Percentiles rank a stretch among this genome's conserved stretches.
Evolutionary conservation across 2,329 filamentous ascomycete species (phyloP).

Genomic region (Beauveria australis): DNA sequence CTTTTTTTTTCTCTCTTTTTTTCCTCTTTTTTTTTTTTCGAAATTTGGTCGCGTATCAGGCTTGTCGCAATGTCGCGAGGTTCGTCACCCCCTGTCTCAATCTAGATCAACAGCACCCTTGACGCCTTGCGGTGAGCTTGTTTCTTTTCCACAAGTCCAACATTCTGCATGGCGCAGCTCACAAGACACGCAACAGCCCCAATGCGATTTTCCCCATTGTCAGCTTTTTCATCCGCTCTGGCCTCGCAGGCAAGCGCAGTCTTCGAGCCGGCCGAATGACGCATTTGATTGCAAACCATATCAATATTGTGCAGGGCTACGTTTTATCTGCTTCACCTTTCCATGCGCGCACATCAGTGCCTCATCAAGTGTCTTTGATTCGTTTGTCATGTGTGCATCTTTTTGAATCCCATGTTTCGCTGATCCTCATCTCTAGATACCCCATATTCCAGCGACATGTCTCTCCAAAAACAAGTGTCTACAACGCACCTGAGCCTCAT

Average conservation of each 20-base stretch:
- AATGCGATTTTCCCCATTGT: background rate
- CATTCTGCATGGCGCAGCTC: background rate
- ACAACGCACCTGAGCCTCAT: no score
- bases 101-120: background rate
- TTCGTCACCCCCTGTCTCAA: background rate
- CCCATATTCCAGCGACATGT: background rate
- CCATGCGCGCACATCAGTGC: no score
- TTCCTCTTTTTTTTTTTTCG: no score
- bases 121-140: background rate
- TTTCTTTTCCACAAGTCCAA: no score
- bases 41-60: no score
- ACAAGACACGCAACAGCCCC: background rate
- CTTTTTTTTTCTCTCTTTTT: no score
- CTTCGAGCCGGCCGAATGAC: no score
- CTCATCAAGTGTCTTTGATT: no score
- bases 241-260: background rate
- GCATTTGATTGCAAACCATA: no score
- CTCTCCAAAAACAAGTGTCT: no score
- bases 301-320: no score
- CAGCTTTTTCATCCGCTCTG: background rate
- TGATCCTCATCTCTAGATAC: slow-evolving; percentile 18
- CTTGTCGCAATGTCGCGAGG: background rate
- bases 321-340: no score
- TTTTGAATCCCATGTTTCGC: background rate
- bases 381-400: slow-evolving; percentile 12